Evolutionary conservation across 768 basidiomycete species (phyloP).

Genomic region (Hypsizygus marmoreus): DNA sequence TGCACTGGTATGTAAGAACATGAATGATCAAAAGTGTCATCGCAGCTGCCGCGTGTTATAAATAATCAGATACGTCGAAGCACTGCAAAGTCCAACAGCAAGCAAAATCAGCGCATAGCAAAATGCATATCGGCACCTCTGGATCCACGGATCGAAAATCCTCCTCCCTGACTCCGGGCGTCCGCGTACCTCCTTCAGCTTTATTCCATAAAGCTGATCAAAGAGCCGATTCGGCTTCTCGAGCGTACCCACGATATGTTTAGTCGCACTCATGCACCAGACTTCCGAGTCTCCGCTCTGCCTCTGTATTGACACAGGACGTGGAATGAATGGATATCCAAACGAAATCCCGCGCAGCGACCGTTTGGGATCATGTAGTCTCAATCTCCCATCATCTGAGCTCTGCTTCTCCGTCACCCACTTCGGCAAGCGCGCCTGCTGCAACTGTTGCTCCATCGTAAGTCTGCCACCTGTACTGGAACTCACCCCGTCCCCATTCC

Average conservation of each 20-base stretch:
- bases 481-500: neutral
- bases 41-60: slow-evolving; percentile 40
- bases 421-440: slow-evolving; percentile 36
- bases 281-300: slow-evolving; percentile 14
- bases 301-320: slow-evolving; percentile 38
- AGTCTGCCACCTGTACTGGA: neutral
- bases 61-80: slow-evolving; percentile 43
- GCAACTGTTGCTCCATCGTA: too few species aligned
- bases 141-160: slow-evolving; percentile 60
- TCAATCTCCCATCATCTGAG: slow-evolving; percentile 42
- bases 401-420: slow-evolving; percentile 47
- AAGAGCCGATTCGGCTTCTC: slow-evolving; percentile 45
- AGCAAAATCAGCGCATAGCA: slow-evolving; percentile 51
- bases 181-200: slow-evolving; percentile 43
- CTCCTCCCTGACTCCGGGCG: slow-evolving; percentile 45
- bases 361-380: slow-evolving; percentile 46
- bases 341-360: slow-evolving; percentile 48
- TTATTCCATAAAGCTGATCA: slow-evolving; percentile 46
- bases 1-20: too few species aligned
- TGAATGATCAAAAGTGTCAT: slow-evolving; percentile 5
- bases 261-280: slow-evolving; percentile 18
- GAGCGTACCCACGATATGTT: slow-evolving; percentile 33
- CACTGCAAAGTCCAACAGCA: slow-evolving; percentile 38
- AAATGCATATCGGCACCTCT: slow-evolving; percentile 60
- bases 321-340: slow-evolving; percentile 63